Evolutionary conservation across 768 basidiomycete species (phyloP).

Genomic region (Auriscalpium microsporum): DNA sequence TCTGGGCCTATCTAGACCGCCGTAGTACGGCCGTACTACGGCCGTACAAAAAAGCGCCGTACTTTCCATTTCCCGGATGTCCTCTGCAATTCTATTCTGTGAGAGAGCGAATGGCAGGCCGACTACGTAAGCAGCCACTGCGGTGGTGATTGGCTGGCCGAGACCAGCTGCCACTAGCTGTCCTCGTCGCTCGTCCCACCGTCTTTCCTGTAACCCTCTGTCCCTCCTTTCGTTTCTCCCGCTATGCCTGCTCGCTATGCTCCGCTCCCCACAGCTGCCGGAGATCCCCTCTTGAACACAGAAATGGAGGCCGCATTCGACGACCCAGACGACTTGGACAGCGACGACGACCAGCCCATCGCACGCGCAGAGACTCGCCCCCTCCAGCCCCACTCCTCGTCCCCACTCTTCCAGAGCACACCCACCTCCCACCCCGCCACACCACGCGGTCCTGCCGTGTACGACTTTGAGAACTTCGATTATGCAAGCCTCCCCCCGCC

Average conservation of each 20-base stretch:
- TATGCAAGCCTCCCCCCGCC: slow-evolving; percentile 74
- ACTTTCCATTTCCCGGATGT: too few relatives aligned
- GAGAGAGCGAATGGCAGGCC: too few relatives aligned
- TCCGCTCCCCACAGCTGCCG: slow-evolving; percentile 51
- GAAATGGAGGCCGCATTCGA: slow-evolving; percentile 88
- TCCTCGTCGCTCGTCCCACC: too few relatives aligned
- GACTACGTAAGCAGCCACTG: too few relatives aligned
- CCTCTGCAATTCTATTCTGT: too few relatives aligned
- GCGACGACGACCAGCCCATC: slow-evolving; percentile 41
- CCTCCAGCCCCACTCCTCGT: slow-evolving; percentile 31
- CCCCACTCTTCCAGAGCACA: slow-evolving; percentile 11
- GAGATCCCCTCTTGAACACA: slow-evolving; percentile 37
- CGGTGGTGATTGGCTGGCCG: too few relatives aligned
- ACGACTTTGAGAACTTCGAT: slow-evolving; percentile 76
- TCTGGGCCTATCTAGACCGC: too few relatives aligned
- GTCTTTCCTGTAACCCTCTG: not conserved
- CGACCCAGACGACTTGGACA: slow-evolving; percentile 66
- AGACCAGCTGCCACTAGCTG: too few relatives aligned
- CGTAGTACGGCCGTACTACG: too few relatives aligned
- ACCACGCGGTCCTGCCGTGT: slow-evolving; percentile 26
- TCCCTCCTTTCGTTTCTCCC: not conserved
- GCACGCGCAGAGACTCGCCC: slow-evolving; percentile 40
- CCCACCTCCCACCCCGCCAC: slow-evolving; percentile 13
- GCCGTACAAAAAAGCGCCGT: too few relatives aligned
- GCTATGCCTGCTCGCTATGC: slow-evolving; percentile 55